phyloP scores from a whole-genome alignment of 768 basidiomycete species.

The Amanita muscaria region DNA sequence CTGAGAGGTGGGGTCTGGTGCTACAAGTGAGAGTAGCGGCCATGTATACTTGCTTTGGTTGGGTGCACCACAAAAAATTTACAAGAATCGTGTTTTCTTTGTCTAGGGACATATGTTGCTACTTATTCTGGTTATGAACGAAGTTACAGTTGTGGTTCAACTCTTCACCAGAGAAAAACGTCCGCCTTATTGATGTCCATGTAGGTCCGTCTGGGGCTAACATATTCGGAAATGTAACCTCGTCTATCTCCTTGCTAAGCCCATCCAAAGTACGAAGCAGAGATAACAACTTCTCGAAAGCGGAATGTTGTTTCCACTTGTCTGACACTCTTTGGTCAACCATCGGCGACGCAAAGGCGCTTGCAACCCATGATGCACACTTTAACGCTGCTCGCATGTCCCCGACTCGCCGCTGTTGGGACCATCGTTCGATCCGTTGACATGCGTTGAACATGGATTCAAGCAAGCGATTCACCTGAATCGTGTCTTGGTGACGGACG shows the following conservation, averaged over 20 bases:
- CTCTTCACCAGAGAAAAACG: no score
- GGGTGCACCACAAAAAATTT: no score
- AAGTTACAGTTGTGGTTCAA: no score
- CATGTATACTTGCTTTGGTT: no score
- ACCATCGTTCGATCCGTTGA: slow-evolving; percentile 1
- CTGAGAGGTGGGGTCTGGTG: no score
- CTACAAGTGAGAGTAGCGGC: no score
- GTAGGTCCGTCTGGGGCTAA: background rate
- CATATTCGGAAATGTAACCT: background rate
- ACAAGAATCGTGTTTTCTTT: no score
- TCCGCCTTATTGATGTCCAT: background rate
- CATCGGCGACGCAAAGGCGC: background rate
- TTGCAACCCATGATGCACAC: background rate
- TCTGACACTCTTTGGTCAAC: background rate
- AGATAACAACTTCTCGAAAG: background rate
- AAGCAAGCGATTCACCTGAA: background rate
- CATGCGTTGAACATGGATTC: slow-evolving; percentile 1
- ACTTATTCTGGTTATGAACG: no score
- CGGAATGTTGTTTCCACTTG: background rate
- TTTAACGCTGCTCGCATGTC: background rate
- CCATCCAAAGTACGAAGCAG: background rate
- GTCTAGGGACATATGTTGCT: no score
- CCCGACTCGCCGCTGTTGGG: background rate
- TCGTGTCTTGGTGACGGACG: background rate
- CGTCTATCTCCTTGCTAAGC: background rate